Percentiles rank a stretch among this genome's conserved stretches.
Evolutionary conservation across 2,329 filamentous ascomycete genomes (phyloP).

Genomic region (Fusarium humuli): DNA sequence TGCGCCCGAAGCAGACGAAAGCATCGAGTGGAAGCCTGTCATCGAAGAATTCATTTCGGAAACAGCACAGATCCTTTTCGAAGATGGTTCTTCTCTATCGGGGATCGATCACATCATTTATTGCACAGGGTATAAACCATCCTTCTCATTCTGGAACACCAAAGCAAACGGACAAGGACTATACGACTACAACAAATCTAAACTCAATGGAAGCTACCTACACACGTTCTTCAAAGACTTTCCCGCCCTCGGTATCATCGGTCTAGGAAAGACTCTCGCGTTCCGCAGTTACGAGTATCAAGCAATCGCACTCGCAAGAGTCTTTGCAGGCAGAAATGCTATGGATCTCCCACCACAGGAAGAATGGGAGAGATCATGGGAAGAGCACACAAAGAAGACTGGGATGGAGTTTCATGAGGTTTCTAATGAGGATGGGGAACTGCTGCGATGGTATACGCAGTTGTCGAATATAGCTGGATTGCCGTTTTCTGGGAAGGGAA

Average conservation of each 20-base stretch:
- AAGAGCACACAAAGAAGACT: rapidly evolving
- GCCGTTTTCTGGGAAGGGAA: neutral
- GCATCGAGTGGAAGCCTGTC: too few relatives aligned
- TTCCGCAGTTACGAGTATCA: constrained; percentile 8
- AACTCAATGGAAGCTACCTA: neutral
- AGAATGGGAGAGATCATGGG: neutral
- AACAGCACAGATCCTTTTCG: neutral
- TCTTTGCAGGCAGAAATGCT: neutral
- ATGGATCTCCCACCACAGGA: neutral
- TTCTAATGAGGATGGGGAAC: neutral
- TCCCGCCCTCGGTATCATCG: neutral
- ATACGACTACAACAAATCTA: neutral
- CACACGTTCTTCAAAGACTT: neutral
- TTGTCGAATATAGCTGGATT: neutral
- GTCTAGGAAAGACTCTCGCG: neutral
- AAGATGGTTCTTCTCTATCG: neutral
- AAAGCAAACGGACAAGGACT: neutral
- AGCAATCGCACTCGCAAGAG: neutral
- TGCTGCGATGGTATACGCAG: neutral
- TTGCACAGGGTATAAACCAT: neutral
- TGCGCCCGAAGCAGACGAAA: too few relatives aligned
- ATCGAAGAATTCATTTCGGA: neutral
- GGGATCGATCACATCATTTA: neutral
- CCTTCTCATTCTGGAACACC: neutral
- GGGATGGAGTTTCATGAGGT: neutral